Evolutionary conservation across 2,329 filamentous ascomycete genomes (phyloP).

Genomic region (Fusarium metavorans): DNA sequence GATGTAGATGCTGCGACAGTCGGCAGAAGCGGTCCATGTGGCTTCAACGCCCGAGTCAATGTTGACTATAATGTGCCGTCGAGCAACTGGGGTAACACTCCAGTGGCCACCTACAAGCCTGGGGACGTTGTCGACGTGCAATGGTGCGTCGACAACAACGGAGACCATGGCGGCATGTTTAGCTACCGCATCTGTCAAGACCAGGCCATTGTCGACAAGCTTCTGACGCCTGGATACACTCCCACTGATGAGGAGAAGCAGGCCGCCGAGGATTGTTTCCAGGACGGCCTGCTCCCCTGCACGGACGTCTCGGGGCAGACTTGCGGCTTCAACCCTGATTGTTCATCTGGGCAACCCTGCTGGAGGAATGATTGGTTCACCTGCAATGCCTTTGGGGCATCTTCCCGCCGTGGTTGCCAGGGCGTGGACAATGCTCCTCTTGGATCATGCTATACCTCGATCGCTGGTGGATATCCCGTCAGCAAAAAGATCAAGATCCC

Average conservation of each 20-base stretch:
- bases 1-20: constrained; percentile 59
- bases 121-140: constrained; percentile 61
- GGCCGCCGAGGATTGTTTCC: constrained; percentile 64
- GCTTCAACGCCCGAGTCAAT: constrained; percentile 64
- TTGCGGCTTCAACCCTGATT: constrained; percentile 62
- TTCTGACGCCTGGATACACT: constrained; percentile 59
- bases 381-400: constrained; percentile 56
- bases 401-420: constrained; percentile 53
- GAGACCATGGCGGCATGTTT: constrained; percentile 69
- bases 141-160: constrained; percentile 68
- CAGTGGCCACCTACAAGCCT: constrained; percentile 57
- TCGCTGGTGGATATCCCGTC: constrained; percentile 65
- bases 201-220: constrained; percentile 62
- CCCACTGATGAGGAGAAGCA: constrained; percentile 65
- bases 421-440: constrained; percentile 58
- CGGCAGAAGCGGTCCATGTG: constrained; percentile 63
- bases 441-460: constrained; percentile 61
- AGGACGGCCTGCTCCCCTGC: constrained; percentile 59
- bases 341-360: constrained; percentile 56
- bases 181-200: constrained; percentile 65
- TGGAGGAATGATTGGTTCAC: constrained; percentile 66
- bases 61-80: constrained; percentile 64
- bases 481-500: constrained; percentile 64
- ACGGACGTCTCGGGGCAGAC: constrained; percentile 62
- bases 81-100: constrained; percentile 55